Evolutionary conservation across 495 filamentous ascomycete species (phyloP).

Genomic region (Aspergillus ostianus): DNA sequence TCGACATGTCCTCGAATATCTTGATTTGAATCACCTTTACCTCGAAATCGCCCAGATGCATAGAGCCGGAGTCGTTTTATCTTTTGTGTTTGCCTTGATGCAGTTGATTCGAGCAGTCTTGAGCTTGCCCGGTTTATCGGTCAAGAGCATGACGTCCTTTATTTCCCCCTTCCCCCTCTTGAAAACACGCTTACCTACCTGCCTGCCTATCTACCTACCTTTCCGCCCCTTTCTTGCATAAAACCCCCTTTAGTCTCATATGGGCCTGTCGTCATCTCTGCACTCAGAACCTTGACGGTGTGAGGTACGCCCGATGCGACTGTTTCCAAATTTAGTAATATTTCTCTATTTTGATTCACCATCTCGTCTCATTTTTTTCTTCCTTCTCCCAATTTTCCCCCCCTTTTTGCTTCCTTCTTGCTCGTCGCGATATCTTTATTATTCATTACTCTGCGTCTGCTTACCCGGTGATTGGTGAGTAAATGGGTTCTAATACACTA

Average conservation of each 20-base stretch:
- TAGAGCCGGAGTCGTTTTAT: conserved; percentile 43
- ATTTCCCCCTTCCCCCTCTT: neutral
- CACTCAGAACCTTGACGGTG: conserved; percentile 29
- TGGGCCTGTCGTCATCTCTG: conserved; percentile 5
- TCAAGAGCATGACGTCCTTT: conserved; percentile 8
- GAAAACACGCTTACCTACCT: conserved; percentile 7
- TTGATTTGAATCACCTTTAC: conserved; percentile 16
- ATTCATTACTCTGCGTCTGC: conserved; percentile 8
- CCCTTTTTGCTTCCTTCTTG: conserved; percentile 11
- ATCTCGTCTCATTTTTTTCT: conserved; percentile 16
- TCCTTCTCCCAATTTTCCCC: neutral
- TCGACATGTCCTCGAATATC: conserved; percentile 34
- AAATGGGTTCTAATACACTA: conserved; percentile 17
- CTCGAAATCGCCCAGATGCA: conserved; percentile 36
- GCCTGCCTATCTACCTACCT: conserved; percentile 17
- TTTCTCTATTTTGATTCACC: conserved; percentile 16
- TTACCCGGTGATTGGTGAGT: conserved; percentile 11
- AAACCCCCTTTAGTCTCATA: conserved; percentile 13
- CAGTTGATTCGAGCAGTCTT: conserved; percentile 21
- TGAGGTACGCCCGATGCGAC: conserved; percentile 11
- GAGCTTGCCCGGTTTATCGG: conserved; percentile 9
- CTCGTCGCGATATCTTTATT: conserved; percentile 3
- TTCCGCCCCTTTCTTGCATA: conserved; percentile 21
- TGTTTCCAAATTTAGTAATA: conserved; percentile 18
- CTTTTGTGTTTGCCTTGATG: conserved; percentile 26